phyloP scores from a whole-genome alignment of 2,329 filamentous ascomycete genomes.

The Verticillium alfalfae region DNA sequence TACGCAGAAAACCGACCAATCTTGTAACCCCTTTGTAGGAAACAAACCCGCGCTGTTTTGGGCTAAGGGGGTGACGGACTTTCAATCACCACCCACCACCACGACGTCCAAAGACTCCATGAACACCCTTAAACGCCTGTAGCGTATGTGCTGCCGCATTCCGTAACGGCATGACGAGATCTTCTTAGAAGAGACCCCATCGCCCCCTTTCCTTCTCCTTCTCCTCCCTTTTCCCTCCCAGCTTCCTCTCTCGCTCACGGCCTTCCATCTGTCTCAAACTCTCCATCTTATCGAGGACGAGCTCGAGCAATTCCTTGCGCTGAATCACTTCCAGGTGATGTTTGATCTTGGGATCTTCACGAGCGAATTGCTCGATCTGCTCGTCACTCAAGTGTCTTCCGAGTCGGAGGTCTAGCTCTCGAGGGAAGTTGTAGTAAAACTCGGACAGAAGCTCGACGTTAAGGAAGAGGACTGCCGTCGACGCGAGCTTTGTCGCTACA shows the following conservation, averaged over 20 bases:
- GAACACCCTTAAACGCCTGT: neutral
- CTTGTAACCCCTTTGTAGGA: neutral
- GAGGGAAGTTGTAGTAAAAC: conserved; percentile 96
- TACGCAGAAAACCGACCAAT: neutral
- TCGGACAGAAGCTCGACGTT: conserved; percentile 96
- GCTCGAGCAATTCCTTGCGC: conserved; percentile 85
- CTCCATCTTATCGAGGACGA: conserved; percentile 95
- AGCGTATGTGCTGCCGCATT: neutral
- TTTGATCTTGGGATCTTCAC: conserved; percentile 86
- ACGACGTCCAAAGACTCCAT: neutral
- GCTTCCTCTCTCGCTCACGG: conserved; percentile 52
- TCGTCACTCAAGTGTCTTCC: conserved; percentile 72
- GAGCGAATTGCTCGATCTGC: conserved; percentile 84
- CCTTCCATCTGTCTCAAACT: conserved; percentile 79
- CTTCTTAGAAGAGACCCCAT: conserved; percentile 42
- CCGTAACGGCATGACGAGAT: neutral
- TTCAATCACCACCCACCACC: neutral
- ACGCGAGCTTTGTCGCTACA: conserved; percentile 88
- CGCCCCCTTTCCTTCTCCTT: conserved; percentile 35
- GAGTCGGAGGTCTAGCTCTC: conserved; percentile 82
- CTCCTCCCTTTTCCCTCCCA: conserved; percentile 26
- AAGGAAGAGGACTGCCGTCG: conserved; percentile 92
- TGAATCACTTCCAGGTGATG: conserved; percentile 87
- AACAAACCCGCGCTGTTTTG: neutral
- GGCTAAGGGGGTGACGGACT: no score